These are phyloP conservation scores for Brassica hybrid DNA, from an alignment of 441 rosid species.

Conservation along the genomic window DNA sequence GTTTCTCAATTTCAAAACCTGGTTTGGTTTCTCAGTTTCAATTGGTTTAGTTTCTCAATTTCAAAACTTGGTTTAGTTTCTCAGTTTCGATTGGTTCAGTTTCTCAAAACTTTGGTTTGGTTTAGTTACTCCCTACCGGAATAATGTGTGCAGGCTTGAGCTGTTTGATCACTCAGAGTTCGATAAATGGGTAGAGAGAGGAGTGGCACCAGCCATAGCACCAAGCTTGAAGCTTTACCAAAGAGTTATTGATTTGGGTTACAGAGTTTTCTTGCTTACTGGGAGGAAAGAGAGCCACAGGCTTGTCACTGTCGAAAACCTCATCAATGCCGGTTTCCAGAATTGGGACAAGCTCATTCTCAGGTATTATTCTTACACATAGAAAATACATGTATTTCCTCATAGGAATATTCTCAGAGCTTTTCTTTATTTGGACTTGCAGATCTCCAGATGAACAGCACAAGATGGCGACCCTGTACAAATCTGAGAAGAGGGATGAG, in stretches of 20 bases:
- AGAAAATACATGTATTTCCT: not conserved
- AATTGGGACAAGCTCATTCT: conserved; percentile 90
- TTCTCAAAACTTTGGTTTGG: not conserved
- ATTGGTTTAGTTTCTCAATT: too few species aligned
- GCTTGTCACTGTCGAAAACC: conserved; percentile 65
- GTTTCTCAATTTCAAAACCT: too few species aligned
- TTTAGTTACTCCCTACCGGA: not conserved
- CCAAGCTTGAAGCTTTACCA: conserved; percentile 82
- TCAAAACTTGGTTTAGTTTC: too few species aligned
- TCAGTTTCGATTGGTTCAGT: not conserved
- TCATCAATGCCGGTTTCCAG: conserved; percentile 69
- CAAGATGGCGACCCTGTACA: conserved; percentile 68
- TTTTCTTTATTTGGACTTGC: conserved; percentile 9
- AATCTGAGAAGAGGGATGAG: conserved; percentile 81
- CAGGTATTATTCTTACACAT: conserved; percentile 53
- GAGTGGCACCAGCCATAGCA: conserved; percentile 65
- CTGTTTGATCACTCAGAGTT: conserved; percentile 66
- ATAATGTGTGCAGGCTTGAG: conserved; percentile 59
- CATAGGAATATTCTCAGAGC: not conserved
- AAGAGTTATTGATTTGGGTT: conserved; percentile 64
- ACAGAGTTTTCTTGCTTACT: conserved; percentile 80
- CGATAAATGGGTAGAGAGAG: conserved; percentile 87
- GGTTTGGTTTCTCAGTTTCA: too few species aligned
- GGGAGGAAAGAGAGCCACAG: conserved; percentile 78
- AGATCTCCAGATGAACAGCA: conserved; percentile 54